Percentiles rank a stretch among this genome's conserved stretches.
These are phyloP conservation scores for Venturia asperata DNA, from an alignment of 2,329 filamentous ascomycete genomes.

Conservation along the genomic window DNA sequence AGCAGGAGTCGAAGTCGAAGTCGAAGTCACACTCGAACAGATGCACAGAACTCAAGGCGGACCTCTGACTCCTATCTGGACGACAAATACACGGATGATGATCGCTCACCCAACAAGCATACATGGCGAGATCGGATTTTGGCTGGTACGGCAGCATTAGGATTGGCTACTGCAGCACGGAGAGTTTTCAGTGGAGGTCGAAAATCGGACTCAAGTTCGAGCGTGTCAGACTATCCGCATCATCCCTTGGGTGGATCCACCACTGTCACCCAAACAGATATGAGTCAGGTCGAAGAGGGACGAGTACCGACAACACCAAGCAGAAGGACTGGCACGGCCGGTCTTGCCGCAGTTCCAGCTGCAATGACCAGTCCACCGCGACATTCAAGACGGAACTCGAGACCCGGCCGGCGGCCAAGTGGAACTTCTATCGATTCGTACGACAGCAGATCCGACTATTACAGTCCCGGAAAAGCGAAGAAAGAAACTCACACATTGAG, in stretches of 20 bases:
- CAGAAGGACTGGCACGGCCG: conserved; percentile 24
- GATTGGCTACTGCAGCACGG: conserved; percentile 36
- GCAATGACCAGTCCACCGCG: conserved; percentile 20
- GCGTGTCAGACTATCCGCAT: conserved; percentile 41
- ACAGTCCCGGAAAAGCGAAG: conserved; percentile 19
- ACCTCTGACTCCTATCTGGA: conserved; percentile 28
- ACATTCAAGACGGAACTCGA: conserved; percentile 15
- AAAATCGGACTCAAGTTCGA: conserved; percentile 48
- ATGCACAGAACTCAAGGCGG: conserved; percentile 32
- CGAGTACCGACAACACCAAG: conserved; percentile 42
- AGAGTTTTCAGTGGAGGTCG: conserved; percentile 50
- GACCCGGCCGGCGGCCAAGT: conserved; percentile 28
- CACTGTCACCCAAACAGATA: conserved; percentile 40
- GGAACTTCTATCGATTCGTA: conserved; percentile 35
- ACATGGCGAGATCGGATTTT: conserved; percentile 42
- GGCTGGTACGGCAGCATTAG: conserved; percentile 37
- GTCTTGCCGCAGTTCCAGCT: conserved; percentile 18
- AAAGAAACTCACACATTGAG: conserved; percentile 33
- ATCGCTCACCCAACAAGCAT: conserved; percentile 20
- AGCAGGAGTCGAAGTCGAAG: conserved; percentile 34
- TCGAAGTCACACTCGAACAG: conserved; percentile 25
- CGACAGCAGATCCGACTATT: conserved; percentile 26
- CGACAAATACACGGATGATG: conserved; percentile 35
- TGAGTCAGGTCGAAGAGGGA: conserved; percentile 48
- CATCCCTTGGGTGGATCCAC: conserved; percentile 44